These are phyloP conservation scores for Mucor plumbeus DNA, from an alignment of 371 early-diverging fungal species.

Conservation along the genomic window DNA sequence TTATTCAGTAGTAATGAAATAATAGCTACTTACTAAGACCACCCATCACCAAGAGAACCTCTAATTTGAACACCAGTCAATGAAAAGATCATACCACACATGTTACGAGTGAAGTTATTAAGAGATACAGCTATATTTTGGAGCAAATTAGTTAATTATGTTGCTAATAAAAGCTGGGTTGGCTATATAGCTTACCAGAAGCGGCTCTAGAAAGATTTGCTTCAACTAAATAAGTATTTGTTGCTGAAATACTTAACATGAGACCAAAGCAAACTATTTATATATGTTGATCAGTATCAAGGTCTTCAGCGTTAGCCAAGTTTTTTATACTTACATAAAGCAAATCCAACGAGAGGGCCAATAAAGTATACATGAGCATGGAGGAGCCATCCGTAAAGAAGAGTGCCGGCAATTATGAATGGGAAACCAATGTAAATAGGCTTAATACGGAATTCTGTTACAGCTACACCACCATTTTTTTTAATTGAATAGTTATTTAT, in stretches of 20 bases:
- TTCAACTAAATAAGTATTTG: conserved; percentile 39
- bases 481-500: conserved; percentile 18
- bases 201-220: conserved; percentile 29
- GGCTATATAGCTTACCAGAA: conserved; percentile 29
- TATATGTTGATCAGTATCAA: no score
- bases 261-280: conserved; percentile 28
- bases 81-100: conserved; percentile 40
- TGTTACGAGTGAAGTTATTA: conserved; percentile 35
- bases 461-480: conserved; percentile 20
- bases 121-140: conserved; percentile 29
- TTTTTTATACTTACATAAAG: conserved; percentile 16
- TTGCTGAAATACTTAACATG: conserved; percentile 35
- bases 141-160: neutral
- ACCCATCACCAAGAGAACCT: conserved; percentile 33
- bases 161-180: neutral
- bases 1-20: neutral
- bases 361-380: conserved; percentile 30
- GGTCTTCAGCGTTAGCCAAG: no score
- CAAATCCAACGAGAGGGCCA: conserved; percentile 34
- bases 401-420: conserved; percentile 25
- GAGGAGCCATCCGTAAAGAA: conserved; percentile 46
- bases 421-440: conserved; percentile 29
- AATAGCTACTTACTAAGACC: conserved; percentile 37
- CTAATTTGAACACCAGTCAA: conserved; percentile 31
- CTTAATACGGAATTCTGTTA: conserved; percentile 25